These are phyloP conservation scores for Albatrellus sp. DNA, from an alignment of 1,284 basidiomycete species.

Conservation along the genomic window DNA sequence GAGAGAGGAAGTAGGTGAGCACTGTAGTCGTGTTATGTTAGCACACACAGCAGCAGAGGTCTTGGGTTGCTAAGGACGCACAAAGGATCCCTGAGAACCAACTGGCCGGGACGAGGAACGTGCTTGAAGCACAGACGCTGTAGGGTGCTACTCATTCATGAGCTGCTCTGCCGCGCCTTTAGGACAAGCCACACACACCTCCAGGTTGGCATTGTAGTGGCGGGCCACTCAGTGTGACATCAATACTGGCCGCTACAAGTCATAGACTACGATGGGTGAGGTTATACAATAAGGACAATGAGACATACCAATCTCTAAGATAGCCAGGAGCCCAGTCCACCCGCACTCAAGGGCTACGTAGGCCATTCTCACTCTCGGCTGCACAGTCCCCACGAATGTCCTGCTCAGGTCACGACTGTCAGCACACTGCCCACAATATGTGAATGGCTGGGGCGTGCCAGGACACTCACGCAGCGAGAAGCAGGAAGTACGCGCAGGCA, in stretches of 20 bases:
- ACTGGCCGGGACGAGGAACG: constrained; percentile 35
- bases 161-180: neutral
- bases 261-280: neutral
- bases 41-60: neutral
- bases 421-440: neutral
- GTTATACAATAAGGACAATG: neutral
- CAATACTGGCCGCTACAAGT: constrained; percentile 31
- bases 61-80: constrained; percentile 20
- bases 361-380: constrained; percentile 24
- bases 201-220: constrained; percentile 23
- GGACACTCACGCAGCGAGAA: constrained; percentile 33
- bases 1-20: constrained; percentile 38
- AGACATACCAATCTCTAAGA: constrained; percentile 35
- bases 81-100: constrained; percentile 43
- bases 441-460: neutral
- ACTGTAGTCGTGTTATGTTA: constrained; percentile 21
- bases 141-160: constrained; percentile 21
- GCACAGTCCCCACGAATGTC: constrained; percentile 26
- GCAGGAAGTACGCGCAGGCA: constrained; percentile 23
- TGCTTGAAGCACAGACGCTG: constrained; percentile 40
- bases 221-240: constrained; percentile 29
- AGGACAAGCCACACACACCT: constrained; percentile 19
- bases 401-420: constrained; percentile 14
- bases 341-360: constrained; percentile 36
- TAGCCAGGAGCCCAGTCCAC: constrained; percentile 37